Percentiles rank a stretch among this genome's conserved stretches.
phyloP scores from a whole-genome alignment of 2,329 filamentous ascomycete genomes.

The Pyrenochaeta sp. region DNA sequence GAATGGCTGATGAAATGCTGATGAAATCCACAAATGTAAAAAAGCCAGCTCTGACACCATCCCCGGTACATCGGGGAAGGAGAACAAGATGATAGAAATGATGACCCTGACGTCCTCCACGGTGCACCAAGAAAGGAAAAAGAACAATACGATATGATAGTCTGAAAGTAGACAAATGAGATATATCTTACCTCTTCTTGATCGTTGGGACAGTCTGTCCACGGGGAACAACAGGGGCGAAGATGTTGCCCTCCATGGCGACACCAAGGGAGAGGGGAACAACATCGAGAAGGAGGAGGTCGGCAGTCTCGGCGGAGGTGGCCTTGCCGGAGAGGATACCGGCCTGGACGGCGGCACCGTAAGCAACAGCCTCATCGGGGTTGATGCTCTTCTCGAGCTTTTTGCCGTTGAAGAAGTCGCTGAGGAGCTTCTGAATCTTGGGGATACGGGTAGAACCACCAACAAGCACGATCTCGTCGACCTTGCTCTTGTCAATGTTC shows the following conservation, averaged over 20 bases:
- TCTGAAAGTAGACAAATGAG: no score
- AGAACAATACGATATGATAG: no score
- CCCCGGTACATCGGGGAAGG: background rate
- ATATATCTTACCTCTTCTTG: constrained; percentile 68
- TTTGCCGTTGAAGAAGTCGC: constrained; percentile 99
- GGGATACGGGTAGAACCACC: constrained; percentile 99
- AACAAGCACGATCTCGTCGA: constrained; percentile 98
- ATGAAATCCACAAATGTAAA: background rate
- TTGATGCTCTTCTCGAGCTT: constrained; percentile 99
- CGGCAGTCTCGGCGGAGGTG: constrained; percentile 90
- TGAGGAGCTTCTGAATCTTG: constrained; percentile 97
- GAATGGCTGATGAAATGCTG: background rate
- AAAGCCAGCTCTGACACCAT: background rate
- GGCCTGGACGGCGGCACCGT: constrained; percentile 97
- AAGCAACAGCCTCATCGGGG: constrained; percentile 98
- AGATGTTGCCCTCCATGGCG: constrained; percentile 99
- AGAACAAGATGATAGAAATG: background rate
- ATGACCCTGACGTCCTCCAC: background rate
- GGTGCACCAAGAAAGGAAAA: background rate
- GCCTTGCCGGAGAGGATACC: constrained; percentile 99
- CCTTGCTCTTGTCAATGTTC: constrained; percentile 82
- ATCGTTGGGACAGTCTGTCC: constrained; percentile 66
- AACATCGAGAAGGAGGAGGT: constrained; percentile 95
- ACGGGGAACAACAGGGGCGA: constrained; percentile 85
- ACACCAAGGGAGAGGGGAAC: constrained; percentile 97